Percentiles rank a stretch among this genome's conserved stretches.
These are phyloP conservation scores for Hyphodiscus hymeniophilus DNA, from an alignment of 495 filamentous ascomycete species.

Conservation along the genomic window DNA sequence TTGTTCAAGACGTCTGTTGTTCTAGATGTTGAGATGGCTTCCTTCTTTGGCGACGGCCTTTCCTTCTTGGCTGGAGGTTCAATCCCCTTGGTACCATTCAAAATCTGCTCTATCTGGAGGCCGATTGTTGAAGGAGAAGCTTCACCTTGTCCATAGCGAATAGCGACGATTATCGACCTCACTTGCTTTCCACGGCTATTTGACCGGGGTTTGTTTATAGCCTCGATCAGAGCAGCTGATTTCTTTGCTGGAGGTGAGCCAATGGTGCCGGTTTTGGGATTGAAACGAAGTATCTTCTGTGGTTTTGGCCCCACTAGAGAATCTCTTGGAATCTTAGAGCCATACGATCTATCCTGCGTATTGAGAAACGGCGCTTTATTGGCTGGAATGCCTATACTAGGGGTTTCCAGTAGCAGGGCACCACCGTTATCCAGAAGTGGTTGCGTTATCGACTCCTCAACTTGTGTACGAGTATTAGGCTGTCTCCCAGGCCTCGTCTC, in stretches of 20 bases:
- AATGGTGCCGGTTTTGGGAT: slow-evolving; percentile 44
- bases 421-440: no score
- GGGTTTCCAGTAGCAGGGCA: no score
- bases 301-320: slow-evolving; percentile 23
- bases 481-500: no score
- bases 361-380: no score
- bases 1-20: no score
- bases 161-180: slow-evolving; percentile 12
- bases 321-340: no score
- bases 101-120: slow-evolving; percentile 35
- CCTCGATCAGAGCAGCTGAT: neutral
- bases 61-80: slow-evolving; percentile 5
- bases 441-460: no score
- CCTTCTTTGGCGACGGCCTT: no score
- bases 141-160: slow-evolving; percentile 9
- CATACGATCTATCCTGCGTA: no score
- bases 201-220: neutral
- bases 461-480: no score
- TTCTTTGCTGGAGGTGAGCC: slow-evolving; percentile 39
- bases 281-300: slow-evolving; percentile 38
- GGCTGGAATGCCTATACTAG: no score
- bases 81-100: slow-evolving; percentile 5
- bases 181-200: slow-evolving; percentile 8
- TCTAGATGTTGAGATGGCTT: neutral
- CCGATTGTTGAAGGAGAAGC: slow-evolving; percentile 26